Conservation (phyloP, 495 filamentous ascomycete genomes). For the Saxispiralis lemnorum region DNA sequence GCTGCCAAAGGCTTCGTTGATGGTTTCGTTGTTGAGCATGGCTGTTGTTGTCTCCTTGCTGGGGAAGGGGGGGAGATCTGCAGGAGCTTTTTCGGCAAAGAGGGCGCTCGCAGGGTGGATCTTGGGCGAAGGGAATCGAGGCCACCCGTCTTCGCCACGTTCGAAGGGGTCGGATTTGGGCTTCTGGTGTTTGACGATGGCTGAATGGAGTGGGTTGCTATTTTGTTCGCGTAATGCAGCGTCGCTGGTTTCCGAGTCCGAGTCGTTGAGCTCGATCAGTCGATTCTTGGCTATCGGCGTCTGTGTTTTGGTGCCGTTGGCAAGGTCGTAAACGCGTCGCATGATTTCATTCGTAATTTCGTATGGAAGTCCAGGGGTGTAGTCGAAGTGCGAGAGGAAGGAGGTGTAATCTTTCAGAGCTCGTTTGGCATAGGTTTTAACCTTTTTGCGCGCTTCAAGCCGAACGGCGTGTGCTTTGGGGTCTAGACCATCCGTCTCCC, state of each 20-base stretch:
- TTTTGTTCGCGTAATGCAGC: slow-evolving; percentile 1
- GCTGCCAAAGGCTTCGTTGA: slow-evolving; percentile 16
- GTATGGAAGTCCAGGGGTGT: slow-evolving; percentile 49
- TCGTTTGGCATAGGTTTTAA: slow-evolving; percentile 53
- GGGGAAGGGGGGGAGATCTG: slow-evolving; percentile 22
- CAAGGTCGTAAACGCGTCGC: slow-evolving; percentile 40
- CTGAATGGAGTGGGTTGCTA: slow-evolving; percentile 5
- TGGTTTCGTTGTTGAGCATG: slow-evolving; percentile 13
- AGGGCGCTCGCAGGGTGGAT: slow-evolving; percentile 25
- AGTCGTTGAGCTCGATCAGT: slow-evolving; percentile 10
- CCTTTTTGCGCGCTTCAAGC: slow-evolving; percentile 43
- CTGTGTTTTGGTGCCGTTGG: slow-evolving; percentile 19
- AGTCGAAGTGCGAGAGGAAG: slow-evolving; percentile 55
- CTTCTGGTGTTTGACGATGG: slow-evolving; percentile 20
- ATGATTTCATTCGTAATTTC: slow-evolving; percentile 50
- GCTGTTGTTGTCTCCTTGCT: slow-evolving; percentile 8
- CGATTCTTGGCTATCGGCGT: slow-evolving; percentile 12
- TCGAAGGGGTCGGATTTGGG: slow-evolving; percentile 13
- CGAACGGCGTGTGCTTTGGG: slow-evolving; percentile 27
- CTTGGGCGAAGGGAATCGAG: slow-evolving; percentile 22
- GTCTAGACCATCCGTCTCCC: slow-evolving; percentile 11
- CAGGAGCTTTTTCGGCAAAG: slow-evolving; percentile 22
- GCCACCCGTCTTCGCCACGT: slow-evolving; percentile 18
- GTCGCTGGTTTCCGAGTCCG: slow-evolving; percentile 8
- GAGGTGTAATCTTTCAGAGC: slow-evolving; percentile 52